Percentiles rank a stretch among this genome's conserved stretches.
Conservation (phyloP, 176 grass and related monocot genomes). For the Zea luxurians region DNA sequence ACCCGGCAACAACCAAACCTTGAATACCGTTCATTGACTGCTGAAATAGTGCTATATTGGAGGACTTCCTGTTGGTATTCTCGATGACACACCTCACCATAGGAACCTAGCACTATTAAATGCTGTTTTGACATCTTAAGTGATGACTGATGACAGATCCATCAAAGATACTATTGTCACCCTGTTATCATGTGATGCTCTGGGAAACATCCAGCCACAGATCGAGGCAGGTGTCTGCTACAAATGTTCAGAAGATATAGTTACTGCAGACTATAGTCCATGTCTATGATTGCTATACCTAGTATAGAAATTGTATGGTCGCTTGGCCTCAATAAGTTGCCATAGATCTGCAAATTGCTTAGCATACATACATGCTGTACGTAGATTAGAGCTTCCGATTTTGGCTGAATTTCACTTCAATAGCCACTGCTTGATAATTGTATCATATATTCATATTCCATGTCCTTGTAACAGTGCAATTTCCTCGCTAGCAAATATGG, state of each 20-base stretch:
- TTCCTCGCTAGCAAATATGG: constrained; percentile 12
- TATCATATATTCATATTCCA: not conserved
- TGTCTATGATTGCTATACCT: not conserved
- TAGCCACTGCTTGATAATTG: not conserved
- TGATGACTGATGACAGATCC: not conserved
- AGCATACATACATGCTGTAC: not conserved
- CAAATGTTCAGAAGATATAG: not conserved
- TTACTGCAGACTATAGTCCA: not conserved
- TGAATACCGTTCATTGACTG: not conserved
- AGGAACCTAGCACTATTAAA: not conserved
- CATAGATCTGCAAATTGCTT: not conserved
- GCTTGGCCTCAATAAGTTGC: not conserved
- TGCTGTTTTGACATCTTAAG: not conserved
- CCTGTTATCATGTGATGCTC: not conserved
- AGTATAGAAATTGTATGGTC: not conserved
- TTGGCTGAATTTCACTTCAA: not conserved
- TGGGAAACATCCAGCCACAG: not conserved
- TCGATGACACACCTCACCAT: not conserved
- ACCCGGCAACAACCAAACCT: not conserved
- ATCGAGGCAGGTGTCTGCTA: not conserved
- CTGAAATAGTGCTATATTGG: not conserved
- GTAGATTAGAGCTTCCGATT: constrained; percentile 1
- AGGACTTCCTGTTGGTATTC: not conserved
- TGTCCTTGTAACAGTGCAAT: not conserved
- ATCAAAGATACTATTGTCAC: not conserved